Percentiles rank a stretch among this genome's conserved stretches.
Conservation (phyloP, 768 basidiomycete species). For the Phlebiopsis gigantea region DNA sequence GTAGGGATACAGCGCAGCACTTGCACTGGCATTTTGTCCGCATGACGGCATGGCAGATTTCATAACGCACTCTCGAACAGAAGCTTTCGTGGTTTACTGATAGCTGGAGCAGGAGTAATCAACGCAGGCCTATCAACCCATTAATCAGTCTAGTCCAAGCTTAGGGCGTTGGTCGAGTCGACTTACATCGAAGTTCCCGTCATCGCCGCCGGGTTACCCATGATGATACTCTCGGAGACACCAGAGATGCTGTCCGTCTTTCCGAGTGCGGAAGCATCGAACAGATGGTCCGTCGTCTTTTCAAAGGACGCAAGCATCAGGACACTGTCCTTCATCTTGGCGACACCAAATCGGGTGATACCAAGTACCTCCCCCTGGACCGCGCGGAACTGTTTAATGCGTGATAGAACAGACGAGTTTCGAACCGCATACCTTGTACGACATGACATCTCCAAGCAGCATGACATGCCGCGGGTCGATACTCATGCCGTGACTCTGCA, state of each 20-base stretch:
- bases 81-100: constrained; percentile 33
- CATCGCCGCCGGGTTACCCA: constrained; percentile 93
- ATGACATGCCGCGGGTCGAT: constrained; percentile 99
- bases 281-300: constrained; percentile 98
- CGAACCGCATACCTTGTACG: constrained; percentile 67
- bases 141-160: constrained; percentile 1
- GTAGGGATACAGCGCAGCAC: background rate
- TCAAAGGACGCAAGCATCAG: constrained; percentile 99
- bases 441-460: constrained; percentile 98
- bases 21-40: background rate
- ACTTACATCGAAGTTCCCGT: constrained; percentile 94
- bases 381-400: background rate
- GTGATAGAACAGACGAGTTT: background rate
- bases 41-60: background rate
- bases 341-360: constrained; percentile 97
- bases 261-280: constrained; percentile 94
- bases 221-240: constrained; percentile 98
- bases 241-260: constrained; percentile 94
- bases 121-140: constrained; percentile 33
- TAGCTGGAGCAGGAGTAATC: constrained; percentile 29
- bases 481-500: constrained; percentile 96
- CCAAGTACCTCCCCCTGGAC: constrained; percentile 90
- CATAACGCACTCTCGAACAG: constrained; percentile 35
- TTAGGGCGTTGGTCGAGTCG: background rate
- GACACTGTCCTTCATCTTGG: constrained; percentile 99